Percentiles rank a stretch among this genome's conserved stretches.
Evolutionary conservation across 2,329 filamentous ascomycete species (phyloP).

Genomic region (Hypomyces rosellus): DNA sequence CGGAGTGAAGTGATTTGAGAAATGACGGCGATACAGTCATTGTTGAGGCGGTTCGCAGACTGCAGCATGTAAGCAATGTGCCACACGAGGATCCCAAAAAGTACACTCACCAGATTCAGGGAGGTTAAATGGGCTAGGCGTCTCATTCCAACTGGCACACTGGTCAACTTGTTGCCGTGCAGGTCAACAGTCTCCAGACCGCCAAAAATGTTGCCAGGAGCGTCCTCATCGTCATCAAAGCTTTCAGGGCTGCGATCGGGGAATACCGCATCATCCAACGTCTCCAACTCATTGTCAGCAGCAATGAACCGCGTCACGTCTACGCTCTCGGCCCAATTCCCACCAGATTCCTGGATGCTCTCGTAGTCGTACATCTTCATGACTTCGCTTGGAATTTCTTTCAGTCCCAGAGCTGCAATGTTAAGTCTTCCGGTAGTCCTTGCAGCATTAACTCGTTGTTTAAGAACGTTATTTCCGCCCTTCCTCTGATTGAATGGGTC

Average conservation of each 20-base stretch:
- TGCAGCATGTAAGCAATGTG: slow-evolving; percentile 27
- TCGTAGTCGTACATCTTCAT: slow-evolving; percentile 86
- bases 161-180: slow-evolving; percentile 72
- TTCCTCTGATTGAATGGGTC: slow-evolving; percentile 67
- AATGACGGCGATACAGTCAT: slow-evolving; percentile 65
- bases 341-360: slow-evolving; percentile 53
- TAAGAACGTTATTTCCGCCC: slow-evolving; percentile 61
- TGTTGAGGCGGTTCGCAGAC: slow-evolving; percentile 76
- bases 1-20: slow-evolving; percentile 65
- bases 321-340: slow-evolving; percentile 85
- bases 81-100: background rate
- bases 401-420: slow-evolving; percentile 76
- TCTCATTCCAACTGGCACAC: slow-evolving; percentile 69
- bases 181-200: slow-evolving; percentile 76
- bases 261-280: slow-evolving; percentile 67
- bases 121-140: slow-evolving; percentile 67
- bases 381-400: slow-evolving; percentile 73
- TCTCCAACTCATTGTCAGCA: slow-evolving; percentile 81
- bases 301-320: slow-evolving; percentile 79
- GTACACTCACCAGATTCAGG: slow-evolving; percentile 65
- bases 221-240: slow-evolving; percentile 58
- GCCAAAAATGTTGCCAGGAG: slow-evolving; percentile 69
- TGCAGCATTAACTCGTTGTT: slow-evolving; percentile 65
- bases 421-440: slow-evolving; percentile 77
- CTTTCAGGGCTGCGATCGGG: slow-evolving; percentile 60